Evolutionary conservation across 2,329 filamentous ascomycete species (phyloP).

Genomic region (Ophiocordyceps camponoti-floridani): DNA sequence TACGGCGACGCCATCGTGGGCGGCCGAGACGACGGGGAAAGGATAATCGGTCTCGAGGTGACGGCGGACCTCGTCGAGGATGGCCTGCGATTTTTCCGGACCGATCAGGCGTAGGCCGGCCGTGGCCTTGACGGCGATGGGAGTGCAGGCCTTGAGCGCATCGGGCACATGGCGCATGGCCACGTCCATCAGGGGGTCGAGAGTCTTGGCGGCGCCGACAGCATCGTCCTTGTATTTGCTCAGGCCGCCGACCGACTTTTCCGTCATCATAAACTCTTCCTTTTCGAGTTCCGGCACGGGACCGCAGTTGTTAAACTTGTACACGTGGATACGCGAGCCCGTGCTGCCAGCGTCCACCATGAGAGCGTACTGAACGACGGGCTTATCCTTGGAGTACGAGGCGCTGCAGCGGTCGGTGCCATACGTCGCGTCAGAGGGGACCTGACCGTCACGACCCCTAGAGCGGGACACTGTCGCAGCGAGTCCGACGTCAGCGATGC

Average conservation of each 20-base stretch:
- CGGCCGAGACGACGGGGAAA: constrained; percentile 79
- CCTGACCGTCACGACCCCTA: constrained; percentile 24
- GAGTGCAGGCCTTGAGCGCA: constrained; percentile 77
- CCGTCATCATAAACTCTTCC: constrained; percentile 87
- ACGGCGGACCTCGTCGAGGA: constrained; percentile 66
- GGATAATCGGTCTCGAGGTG: constrained; percentile 81
- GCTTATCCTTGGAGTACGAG: constrained; percentile 74
- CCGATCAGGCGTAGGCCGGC: constrained; percentile 83
- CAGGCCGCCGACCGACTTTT: constrained; percentile 66
- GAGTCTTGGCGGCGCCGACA: constrained; percentile 70
- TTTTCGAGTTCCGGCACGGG: constrained; percentile 84
- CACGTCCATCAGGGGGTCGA: constrained; percentile 75
- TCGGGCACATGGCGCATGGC: constrained; percentile 75
- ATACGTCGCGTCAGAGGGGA: constrained; percentile 40
- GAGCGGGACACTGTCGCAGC: constrained; percentile 7
- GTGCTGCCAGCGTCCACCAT: constrained; percentile 99
- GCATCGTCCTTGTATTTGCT: constrained; percentile 80
- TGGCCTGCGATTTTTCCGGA: constrained; percentile 60
- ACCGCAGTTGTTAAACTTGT: constrained; percentile 98
- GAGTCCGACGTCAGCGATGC: not conserved
- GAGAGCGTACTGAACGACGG: constrained; percentile 88
- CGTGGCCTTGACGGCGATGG: constrained; percentile 94
- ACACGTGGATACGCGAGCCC: constrained; percentile 93
- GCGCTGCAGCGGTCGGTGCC: constrained; percentile 62
- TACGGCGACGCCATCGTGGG: constrained; percentile 77